These are phyloP conservation scores for Suillus ampliporus DNA, from an alignment of 768 basidiomycete genomes.

Conservation along the genomic window DNA sequence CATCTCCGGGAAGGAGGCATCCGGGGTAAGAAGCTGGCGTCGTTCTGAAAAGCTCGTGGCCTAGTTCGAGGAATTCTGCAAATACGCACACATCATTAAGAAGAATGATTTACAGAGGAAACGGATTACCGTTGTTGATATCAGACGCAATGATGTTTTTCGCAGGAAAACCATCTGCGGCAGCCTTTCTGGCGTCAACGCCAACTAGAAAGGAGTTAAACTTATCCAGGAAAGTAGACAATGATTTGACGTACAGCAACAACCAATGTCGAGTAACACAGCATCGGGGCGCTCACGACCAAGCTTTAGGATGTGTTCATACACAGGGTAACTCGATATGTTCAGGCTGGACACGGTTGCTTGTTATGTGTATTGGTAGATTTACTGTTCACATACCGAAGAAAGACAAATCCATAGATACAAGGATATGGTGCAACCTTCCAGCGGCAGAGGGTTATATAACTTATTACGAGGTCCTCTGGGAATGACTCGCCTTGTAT, in stretches of 20 bases:
- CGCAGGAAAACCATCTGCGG: slow-evolving; percentile 49
- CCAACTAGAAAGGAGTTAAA: slow-evolving; percentile 19
- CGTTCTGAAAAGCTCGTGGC: slow-evolving; percentile 65
- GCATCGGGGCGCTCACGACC: slow-evolving; percentile 41
- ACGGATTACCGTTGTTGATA: slow-evolving; percentile 40
- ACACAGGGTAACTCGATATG: slow-evolving; percentile 13
- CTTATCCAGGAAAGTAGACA: neutral
- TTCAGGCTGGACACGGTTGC: neutral
- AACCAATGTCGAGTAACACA: slow-evolving; percentile 51
- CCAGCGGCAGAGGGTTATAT: neutral
- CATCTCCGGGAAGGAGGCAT: slow-evolving; percentile 60
- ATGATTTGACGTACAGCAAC: slow-evolving; percentile 43
- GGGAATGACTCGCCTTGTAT: slow-evolving; percentile 23
- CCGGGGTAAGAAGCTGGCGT: slow-evolving; percentile 58
- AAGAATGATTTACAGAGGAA: neutral
- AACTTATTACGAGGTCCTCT: neutral
- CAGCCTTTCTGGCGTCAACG: slow-evolving; percentile 45
- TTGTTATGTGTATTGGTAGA: neutral
- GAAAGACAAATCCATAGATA: slow-evolving; percentile 31
- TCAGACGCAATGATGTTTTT: slow-evolving; percentile 46
- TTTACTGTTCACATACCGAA: slow-evolving; percentile 18
- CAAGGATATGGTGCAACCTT: slow-evolving; percentile 27
- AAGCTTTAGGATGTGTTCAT: slow-evolving; percentile 38
- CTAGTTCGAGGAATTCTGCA: slow-evolving; percentile 60
- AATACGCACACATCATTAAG: neutral